Percentiles rank a stretch among this genome's conserved stretches.
Evolutionary conservation across 192 early-diverging fungal species (phyloP).

Genomic region (Coemansia sp.): DNA sequence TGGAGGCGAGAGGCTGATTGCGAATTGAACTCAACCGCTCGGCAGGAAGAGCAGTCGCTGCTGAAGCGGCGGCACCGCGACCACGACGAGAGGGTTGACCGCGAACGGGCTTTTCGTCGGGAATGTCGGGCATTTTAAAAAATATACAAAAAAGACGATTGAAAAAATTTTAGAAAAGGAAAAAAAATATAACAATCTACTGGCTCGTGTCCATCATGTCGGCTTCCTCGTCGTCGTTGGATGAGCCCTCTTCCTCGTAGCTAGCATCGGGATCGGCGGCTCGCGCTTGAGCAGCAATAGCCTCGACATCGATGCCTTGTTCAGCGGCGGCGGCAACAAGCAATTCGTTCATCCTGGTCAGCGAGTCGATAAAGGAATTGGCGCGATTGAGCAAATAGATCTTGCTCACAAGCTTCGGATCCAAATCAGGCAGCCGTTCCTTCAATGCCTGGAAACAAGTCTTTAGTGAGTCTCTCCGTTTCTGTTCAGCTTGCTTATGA

Average conservation of each 20-base stretch:
- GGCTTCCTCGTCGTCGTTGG: neutral
- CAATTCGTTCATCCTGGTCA: conserved; percentile 24
- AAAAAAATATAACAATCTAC: neutral
- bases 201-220: neutral
- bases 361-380: conserved; percentile 57
- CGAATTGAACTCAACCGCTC: conserved; percentile 23
- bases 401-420: conserved; percentile 85
- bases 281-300: conserved; percentile 33
- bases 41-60: conserved; percentile 14
- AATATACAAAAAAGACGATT: neutral
- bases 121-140: conserved; percentile 10
- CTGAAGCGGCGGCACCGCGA: neutral
- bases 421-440: conserved; percentile 65
- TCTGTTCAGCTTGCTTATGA: conserved; percentile 97
- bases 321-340: conserved; percentile 14
- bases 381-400: conserved; percentile 75
- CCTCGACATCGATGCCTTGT: conserved; percentile 24
- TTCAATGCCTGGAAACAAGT: conserved; percentile 82
- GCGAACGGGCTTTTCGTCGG: conserved; percentile 25
- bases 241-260: neutral
- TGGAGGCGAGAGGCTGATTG: neutral
- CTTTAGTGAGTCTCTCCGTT: conserved; percentile 90
- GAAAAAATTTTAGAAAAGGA: neutral
- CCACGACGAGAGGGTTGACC: conserved; percentile 10
- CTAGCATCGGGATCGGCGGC: conserved; percentile 11